Evolutionary conservation across 2,329 filamentous ascomycete species (phyloP), one percentile per base, ranked within the genome.

Genomic region (Trichoderma arundinaceum): DNA sequence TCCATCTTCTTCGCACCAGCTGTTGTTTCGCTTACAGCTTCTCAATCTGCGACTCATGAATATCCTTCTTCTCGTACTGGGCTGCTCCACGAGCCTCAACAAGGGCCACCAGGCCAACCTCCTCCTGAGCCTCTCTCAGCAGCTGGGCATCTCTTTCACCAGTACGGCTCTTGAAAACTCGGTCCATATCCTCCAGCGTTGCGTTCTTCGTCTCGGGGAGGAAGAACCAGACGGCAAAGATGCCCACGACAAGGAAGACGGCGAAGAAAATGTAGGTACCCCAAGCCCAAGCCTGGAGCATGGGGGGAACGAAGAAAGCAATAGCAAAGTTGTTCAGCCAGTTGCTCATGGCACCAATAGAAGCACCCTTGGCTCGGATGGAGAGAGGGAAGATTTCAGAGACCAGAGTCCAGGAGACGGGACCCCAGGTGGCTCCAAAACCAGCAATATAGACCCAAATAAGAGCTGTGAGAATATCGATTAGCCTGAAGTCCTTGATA

Each of bases 361-460:
- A 83, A 10, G 90, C 89, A 43, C 90, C 90, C 67, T 92, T 91
- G 0, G 90, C 85, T 1, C 90, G 84, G 8, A 87, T 88, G 64
- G 85, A 88, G 3, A 92, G 77, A 0, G 90, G 90, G 87, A 88
- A 93, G 48, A 93, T 86, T 76, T 92, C 90, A 1, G 89, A 86
- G 1, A 92, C 84, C 62, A 93, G 82, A 67, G 91, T 90, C 90
- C 90, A 92, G 0, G 88, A 85, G 70, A 87, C 89, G 1, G 90
- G 90, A 0, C 90, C 89, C 90, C 90, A 93, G 0, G 84, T 88
- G 73, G 91, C 92, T 39, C 88, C 91, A 71, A 93, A 93, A 75
- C 90, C 85, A 38, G 91, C 80, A 38, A 91, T 87, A 69, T 91
- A 92, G 0, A 93, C 81, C 90, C 90, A 92, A 8, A 91, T 86